Base-by-base conservation (phyloP, 768 basidiomycete species). In the Kwoniella dendrophila region DNA sequence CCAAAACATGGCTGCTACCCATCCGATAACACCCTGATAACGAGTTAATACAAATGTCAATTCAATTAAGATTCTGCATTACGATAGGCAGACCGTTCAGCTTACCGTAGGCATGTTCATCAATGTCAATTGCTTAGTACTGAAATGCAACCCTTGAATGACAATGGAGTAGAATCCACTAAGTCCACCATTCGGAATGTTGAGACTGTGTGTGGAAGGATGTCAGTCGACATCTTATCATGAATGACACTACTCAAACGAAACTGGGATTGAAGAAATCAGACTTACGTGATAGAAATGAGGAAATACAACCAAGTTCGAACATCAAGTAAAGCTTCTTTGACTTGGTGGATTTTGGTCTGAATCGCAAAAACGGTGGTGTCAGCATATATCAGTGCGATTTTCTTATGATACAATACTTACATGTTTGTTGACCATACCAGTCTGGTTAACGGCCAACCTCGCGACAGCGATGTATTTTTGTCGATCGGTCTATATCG, bases 251-350 rank as follows among this genome's bases (percentile, higher is more conserved):
- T 53, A n/a, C n/a, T n/a, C n/a, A n/a, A n/a, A n/a, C n/a, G n/a
- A n/a, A n/a, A n/a, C n/a, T n/a, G n/a, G n/a, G 22, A 27, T 4
- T n/a, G 16, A 26, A 14, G 18, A 8, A 11, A 16, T 18, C n/a
- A 36, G 16, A 55, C 60, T 41, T 27, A 62, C 60, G 60, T 62
- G 26, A 72, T 41, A 41, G 66, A 69, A 63, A 70, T 69, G 32
- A 62, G 32, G 59, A 75, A 73, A 53, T 69, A 54, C 12, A 75
- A 41, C 63, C 68, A 73, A 1, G 70, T 67, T 44, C 65, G 69
- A n/a, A 65, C 53, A 53, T 75, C 74, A 5, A 59, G 43, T 24
- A 70, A 56, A 3, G 74, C 70, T 49, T 73, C 70, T 6, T 45
- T 44, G 20, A 69, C 47, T 41, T 73, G 72, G 36, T 52, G 20